These are phyloP conservation scores for Boletus tylopilopsis DNA, from an alignment of 768 basidiomycete species.

Conservation along the genomic window DNA sequence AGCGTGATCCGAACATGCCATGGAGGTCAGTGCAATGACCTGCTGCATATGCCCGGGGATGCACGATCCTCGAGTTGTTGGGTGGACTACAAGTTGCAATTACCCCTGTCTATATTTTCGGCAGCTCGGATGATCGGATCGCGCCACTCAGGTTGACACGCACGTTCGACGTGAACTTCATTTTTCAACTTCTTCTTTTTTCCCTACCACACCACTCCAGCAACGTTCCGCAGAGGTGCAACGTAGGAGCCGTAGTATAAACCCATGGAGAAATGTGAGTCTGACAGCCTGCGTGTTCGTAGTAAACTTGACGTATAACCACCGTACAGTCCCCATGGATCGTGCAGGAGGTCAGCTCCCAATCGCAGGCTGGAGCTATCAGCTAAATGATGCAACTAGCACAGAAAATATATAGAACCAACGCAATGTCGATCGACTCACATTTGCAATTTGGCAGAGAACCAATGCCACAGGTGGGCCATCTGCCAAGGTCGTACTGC, in stretches of 20 bases:
- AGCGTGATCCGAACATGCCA: conserved; percentile 7
- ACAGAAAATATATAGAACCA: conserved; percentile 4
- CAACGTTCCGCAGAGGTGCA: background rate
- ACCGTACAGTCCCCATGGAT: background rate
- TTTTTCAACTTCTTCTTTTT: conserved; percentile 3
- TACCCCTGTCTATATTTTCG: background rate
- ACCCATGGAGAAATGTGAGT: conserved; percentile 9
- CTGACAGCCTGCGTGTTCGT: background rate
- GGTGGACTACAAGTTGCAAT: background rate
- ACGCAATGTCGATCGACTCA: conserved; percentile 17
- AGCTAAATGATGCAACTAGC: conserved; percentile 5
- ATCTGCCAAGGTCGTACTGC: background rate
- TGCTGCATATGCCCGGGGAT: background rate
- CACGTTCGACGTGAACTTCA: conserved; percentile 7
- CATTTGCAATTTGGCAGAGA: conserved; percentile 19
- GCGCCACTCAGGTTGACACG: conserved; percentile 8
- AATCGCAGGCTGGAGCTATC: background rate
- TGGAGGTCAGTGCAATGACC: conserved; percentile 4
- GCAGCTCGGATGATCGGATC: conserved; percentile 20
- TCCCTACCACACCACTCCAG: conserved; percentile 9
- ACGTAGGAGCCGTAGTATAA: background rate
- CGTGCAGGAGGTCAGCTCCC: conserved; percentile 8
- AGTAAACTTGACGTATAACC: background rate
- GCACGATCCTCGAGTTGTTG: conserved; percentile 14
- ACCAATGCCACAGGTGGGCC: conserved; percentile 1